phyloP scores from a whole-genome alignment of 768 basidiomycete species.

The Lyophyllum semitale region DNA sequence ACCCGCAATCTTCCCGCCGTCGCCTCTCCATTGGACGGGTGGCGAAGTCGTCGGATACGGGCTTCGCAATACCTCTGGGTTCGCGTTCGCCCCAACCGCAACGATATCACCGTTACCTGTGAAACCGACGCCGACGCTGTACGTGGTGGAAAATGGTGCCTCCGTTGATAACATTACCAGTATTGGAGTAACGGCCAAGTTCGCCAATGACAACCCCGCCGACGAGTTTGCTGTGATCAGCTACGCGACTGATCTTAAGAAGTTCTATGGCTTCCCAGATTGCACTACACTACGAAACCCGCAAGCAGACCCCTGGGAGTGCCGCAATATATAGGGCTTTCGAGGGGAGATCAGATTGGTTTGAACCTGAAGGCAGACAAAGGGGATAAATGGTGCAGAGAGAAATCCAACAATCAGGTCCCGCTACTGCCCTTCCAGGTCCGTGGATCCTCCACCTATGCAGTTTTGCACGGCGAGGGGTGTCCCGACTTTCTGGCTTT shows the following conservation, averaged over 20 bases:
- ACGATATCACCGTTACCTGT: not conserved
- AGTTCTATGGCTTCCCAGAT: conserved; percentile 43
- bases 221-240: conserved; percentile 38
- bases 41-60: conserved; percentile 41
- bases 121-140: conserved; percentile 18
- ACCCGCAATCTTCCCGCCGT: conserved; percentile 7
- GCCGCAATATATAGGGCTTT: conserved; percentile 31
- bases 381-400: conserved; percentile 34
- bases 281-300: conserved; percentile 46
- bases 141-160: conserved; percentile 44
- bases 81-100: conserved; percentile 32
- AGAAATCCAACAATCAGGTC: conserved; percentile 33
- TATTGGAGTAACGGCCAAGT: conserved; percentile 33
- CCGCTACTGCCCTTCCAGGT: conserved; percentile 42
- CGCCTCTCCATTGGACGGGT: conserved; percentile 23
- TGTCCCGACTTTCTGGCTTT: too few relatives aligned
- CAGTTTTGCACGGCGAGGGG: too few relatives aligned
- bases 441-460: not conserved
- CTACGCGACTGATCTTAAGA: conserved; percentile 8
- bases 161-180: conserved; percentile 37
- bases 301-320: conserved; percentile 39
- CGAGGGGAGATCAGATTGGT: conserved; percentile 38
- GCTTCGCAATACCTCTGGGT: conserved; percentile 44
- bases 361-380: conserved; percentile 31
- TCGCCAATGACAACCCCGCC: conserved; percentile 47